Conservation (phyloP, 371 early-diverging fungal species). For the Thermomucor indicae-seudaticae region DNA sequence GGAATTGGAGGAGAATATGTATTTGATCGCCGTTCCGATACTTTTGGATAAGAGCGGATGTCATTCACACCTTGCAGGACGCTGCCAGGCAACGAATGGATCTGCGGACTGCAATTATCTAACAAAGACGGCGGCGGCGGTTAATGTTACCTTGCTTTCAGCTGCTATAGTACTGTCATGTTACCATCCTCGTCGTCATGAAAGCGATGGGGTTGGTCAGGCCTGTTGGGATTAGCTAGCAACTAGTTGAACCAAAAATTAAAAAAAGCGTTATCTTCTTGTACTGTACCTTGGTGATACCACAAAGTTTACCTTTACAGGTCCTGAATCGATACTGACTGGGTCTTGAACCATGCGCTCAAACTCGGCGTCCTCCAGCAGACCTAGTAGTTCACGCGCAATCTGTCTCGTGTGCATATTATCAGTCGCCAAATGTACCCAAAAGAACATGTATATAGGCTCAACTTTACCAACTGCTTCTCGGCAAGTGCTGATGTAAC, state of each 20-base stretch:
- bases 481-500: neutral
- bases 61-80: no score
- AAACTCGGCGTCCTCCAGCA: slow-evolving; percentile 19
- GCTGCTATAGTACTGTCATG: neutral
- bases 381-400: slow-evolving; percentile 16
- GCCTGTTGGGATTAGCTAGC: slow-evolving; percentile 30
- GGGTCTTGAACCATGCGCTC: neutral
- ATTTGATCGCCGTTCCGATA: neutral
- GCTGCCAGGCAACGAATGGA: no score
- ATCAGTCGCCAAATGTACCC: neutral
- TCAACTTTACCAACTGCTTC: neutral
- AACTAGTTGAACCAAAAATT: neutral
- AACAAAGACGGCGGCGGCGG: neutral
- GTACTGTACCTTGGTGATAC: slow-evolving; percentile 4
- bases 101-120: neutral
- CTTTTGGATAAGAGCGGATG: neutral
- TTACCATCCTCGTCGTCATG: neutral
- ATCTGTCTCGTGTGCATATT: slow-evolving; percentile 14
- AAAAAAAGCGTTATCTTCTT: neutral
- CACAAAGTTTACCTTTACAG: neutral
- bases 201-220: slow-evolving; percentile 4
- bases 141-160: neutral
- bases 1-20: no score
- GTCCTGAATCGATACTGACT: neutral
- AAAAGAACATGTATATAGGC: neutral